Percentiles rank a stretch among this genome's conserved stretches.
Evolutionary conservation across 768 basidiomycete species (phyloP).

Genomic region (Sarcodon aspratus): DNA sequence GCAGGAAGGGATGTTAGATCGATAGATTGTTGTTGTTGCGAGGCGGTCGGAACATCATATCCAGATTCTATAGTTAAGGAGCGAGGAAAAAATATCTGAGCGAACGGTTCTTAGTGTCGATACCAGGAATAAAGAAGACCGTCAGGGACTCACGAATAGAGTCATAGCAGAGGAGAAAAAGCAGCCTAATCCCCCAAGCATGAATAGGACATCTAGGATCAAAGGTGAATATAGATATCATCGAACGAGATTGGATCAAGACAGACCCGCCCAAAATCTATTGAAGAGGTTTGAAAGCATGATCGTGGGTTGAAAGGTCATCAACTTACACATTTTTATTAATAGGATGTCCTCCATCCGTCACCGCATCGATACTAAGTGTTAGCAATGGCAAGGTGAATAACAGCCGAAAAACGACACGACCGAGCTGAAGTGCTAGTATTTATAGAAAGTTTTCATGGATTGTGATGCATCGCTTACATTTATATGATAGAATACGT

Average conservation of each 20-base stretch:
- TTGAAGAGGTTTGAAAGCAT: neutral
- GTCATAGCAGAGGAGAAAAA: conserved; percentile 76
- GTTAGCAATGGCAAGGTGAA: conserved; percentile 61
- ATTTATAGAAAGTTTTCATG: neutral
- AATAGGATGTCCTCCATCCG: conserved; percentile 31
- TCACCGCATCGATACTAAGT: conserved; percentile 54
- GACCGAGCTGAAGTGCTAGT: conserved; percentile 35
- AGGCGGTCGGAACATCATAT: conserved; percentile 27
- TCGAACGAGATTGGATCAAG: neutral
- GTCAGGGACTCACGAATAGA: conserved; percentile 41
- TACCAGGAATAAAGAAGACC: neutral
- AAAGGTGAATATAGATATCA: conserved; percentile 1
- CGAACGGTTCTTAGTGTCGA: neutral
- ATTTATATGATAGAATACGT: conserved; percentile 70
- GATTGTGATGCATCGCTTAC: conserved; percentile 27
- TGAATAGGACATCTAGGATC: conserved; percentile 49
- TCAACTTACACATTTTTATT: conserved; percentile 43
- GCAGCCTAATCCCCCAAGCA: conserved; percentile 64
- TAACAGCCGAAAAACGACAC: conserved; percentile 67
- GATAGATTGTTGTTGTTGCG: conserved; percentile 6
- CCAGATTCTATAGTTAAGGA: conserved; percentile 56
- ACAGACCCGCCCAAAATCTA: conserved; percentile 53
- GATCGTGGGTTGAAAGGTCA: neutral
- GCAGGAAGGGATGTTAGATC: neutral
- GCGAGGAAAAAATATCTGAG: conserved; percentile 69